Base-by-base conservation (phyloP, 768 basidiomycete species). In the Xanthoconium purpureum region DNA sequence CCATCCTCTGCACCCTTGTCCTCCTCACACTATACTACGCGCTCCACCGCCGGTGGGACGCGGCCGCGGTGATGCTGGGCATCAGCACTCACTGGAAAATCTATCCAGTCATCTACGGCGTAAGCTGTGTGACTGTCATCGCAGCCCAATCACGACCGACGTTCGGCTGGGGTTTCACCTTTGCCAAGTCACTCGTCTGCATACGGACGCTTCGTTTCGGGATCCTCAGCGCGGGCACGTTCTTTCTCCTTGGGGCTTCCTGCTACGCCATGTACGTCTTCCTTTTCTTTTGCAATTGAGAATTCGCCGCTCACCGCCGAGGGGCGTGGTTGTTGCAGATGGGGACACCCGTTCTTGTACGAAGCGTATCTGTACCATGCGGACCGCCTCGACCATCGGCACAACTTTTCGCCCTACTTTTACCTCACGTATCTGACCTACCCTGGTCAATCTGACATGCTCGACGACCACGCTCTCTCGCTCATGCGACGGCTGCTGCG, bases 371-470 rank as follows among this genome's bases (percentile, higher is more conserved):
- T 98, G 14, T 98, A 98, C 70, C 97, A 98, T 63, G 74, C 92
- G 11, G 83, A 87, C 60, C 84, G 97, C 18, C 84, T 91, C 18
- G 97, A 99, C 73, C 95, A 98, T 65, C 88, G 96, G 53, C 97
- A 98, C 73, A 99, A 99, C 71, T 98, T 99, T 73, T 94, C 95
- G 7, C 91, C 94, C 0, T 97, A 98, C 75, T 98, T 97, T 73
- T 98, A 98, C 70, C 84, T 89, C 35, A 93, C 89, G 38, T 98
- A 98, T 71, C 84, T 98, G 52, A 87, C 86, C 0, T 89, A 94
- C 65, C 88, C 91, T 15, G 64, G 64, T 7, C 56, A 63, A 45
- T 48, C 67, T 18, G 33, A 63, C 13, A 44, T 66, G 13, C n/a
- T 62, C 9, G 48, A 58, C 32, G 38, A 59, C 3, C 40, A 56